Evolutionary conservation across 768 basidiomycete genomes (phyloP).

Genomic region (Boletus rubropictus): DNA sequence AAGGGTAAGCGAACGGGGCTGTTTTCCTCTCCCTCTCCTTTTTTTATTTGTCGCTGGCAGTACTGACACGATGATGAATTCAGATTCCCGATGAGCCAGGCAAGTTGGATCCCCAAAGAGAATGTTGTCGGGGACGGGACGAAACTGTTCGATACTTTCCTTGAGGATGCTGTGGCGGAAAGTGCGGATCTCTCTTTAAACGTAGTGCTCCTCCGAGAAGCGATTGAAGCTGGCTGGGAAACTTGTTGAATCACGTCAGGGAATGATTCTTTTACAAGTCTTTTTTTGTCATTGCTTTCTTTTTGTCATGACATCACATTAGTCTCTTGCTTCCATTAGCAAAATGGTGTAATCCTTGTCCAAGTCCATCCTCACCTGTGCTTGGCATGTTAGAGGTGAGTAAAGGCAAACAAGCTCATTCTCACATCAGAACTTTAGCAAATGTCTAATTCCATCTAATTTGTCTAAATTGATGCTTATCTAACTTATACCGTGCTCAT

Average conservation of each 20-base stretch:
- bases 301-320: neutral
- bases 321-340: neutral
- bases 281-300: no score
- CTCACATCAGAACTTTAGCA: no score
- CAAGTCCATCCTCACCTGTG: no score
- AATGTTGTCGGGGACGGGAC: constrained; percentile 20
- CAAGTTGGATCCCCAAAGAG: constrained; percentile 28
- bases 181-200: constrained; percentile 15
- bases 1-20: constrained; percentile 19
- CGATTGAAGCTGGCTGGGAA: constrained; percentile 16
- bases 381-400: no score
- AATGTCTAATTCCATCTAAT: no score
- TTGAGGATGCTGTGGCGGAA: constrained; percentile 13
- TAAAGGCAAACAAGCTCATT: no score
- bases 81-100: constrained; percentile 26
- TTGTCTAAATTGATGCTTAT: no score
- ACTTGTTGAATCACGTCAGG: neutral
- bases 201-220: constrained; percentile 22
- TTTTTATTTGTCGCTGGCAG: neutral
- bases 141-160: constrained; percentile 14
- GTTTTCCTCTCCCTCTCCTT: neutral
- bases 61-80: neutral
- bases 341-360: no score
- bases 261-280: neutral
- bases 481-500: no score